Evolutionary conservation across 768 basidiomycete genomes (phyloP).

Genomic region (Filobasidium floriforme): DNA sequence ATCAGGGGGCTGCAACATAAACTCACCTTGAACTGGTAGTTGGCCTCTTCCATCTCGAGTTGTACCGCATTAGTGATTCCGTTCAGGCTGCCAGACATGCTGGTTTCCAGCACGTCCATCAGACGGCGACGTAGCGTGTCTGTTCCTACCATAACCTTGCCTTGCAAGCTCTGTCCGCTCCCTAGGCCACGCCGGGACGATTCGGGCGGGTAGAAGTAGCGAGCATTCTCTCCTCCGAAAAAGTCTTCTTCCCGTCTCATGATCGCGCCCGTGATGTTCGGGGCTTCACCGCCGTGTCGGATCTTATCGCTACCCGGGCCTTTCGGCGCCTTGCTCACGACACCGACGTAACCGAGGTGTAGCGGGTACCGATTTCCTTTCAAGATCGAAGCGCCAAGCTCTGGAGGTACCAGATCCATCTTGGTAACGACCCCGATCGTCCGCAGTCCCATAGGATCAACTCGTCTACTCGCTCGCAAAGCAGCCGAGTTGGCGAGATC

Average conservation of each 20-base stretch:
- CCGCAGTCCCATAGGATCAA: constrained; percentile 87
- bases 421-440: constrained; percentile 98
- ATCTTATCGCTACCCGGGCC: constrained; percentile 23
- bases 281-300: constrained; percentile 28
- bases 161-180: constrained; percentile 24
- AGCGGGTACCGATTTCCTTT: constrained; percentile 90
- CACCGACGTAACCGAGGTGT: constrained; percentile 93
- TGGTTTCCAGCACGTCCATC: constrained; percentile 95
- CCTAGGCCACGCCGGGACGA: neutral
- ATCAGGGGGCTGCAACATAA: constrained; percentile 44
- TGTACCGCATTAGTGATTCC: constrained; percentile 96
- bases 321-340: constrained; percentile 68
- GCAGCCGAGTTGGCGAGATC: constrained; percentile 98
- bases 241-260: constrained; percentile 50
- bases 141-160: constrained; percentile 73
- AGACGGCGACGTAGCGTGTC: constrained; percentile 78
- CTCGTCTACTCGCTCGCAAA: constrained; percentile 79
- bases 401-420: constrained; percentile 91
- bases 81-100: constrained; percentile 92
- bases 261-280: constrained; percentile 48
- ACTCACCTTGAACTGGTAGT: constrained; percentile 98
- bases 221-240: constrained; percentile 50
- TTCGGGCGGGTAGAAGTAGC: constrained; percentile 30
- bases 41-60: constrained; percentile 90
- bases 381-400: constrained; percentile 71